Evolutionary conservation across 2,329 filamentous ascomycete genomes (phyloP).

Genomic region (Clonostachys solani): DNA sequence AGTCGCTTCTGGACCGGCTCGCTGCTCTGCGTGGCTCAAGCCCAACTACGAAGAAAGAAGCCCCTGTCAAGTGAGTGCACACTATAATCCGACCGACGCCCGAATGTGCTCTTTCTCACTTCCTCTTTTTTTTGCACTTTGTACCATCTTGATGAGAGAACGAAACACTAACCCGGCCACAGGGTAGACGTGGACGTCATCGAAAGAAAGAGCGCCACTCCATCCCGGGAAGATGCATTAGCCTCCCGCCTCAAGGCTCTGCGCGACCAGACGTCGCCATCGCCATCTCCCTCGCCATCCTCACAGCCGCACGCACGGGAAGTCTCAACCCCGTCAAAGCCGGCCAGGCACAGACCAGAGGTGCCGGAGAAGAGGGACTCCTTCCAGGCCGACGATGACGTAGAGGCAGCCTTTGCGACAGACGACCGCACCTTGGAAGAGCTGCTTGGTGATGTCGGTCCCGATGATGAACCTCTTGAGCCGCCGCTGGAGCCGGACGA

Average conservation of each 20-base stretch:
- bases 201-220: conserved; percentile 30
- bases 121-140: background rate
- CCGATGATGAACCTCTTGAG: conserved; percentile 19
- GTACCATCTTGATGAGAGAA: background rate
- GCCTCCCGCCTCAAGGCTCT: conserved; percentile 47
- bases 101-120: background rate
- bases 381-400: conserved; percentile 22
- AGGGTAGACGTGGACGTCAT: conserved; percentile 29
- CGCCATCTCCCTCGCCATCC: background rate
- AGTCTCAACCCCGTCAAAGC: too few species aligned
- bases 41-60: conserved; percentile 31
- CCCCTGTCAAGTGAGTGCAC: conserved; percentile 1
- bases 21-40: conserved; percentile 40
- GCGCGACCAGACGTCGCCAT: conserved; percentile 28
- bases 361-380: background rate
- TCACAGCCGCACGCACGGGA: background rate
- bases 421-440: conserved; percentile 51
- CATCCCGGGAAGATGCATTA: conserved; percentile 45
- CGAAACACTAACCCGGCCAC: conserved; percentile 10
- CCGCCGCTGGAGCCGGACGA: conserved; percentile 14
- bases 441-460: conserved; percentile 37
- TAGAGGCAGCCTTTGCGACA: conserved; percentile 33
- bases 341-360: background rate
- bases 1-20: conserved; percentile 46
- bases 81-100: background rate